These are phyloP conservation scores for Alternaria triticimaculans DNA, from an alignment of 2,329 filamentous ascomycete species.

Conservation along the genomic window DNA sequence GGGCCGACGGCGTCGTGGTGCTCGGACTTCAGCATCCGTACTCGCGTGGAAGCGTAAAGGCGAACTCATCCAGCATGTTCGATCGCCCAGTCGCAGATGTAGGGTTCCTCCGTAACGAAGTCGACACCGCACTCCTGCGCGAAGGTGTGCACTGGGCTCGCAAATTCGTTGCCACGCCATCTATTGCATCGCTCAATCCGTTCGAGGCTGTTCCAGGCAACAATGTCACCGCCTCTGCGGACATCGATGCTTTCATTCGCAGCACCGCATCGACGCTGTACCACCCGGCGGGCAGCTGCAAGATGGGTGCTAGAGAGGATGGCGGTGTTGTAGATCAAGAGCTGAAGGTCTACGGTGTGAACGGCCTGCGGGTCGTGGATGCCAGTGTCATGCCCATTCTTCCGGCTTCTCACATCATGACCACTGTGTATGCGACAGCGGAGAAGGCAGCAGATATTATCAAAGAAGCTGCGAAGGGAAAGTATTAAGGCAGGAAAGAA, in stretches of 20 bases:
- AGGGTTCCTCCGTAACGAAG: constrained; percentile 32
- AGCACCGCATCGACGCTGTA: constrained; percentile 22
- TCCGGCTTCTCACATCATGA: constrained; percentile 28
- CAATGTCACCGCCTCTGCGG: constrained; percentile 26
- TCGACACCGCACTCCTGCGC: constrained; percentile 28
- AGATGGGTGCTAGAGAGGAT: constrained; percentile 32
- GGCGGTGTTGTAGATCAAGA: constrained; percentile 37
- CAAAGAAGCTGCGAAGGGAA: not conserved
- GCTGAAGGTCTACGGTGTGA: constrained; percentile 36
- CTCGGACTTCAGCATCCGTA: constrained; percentile 33
- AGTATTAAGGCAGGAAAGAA: not conserved
- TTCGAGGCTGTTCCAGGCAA: constrained; percentile 28
- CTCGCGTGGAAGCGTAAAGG: constrained; percentile 34
- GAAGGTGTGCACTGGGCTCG: constrained; percentile 31
- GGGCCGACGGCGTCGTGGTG: constrained; percentile 22
- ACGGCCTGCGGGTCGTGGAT: constrained; percentile 27
- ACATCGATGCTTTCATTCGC: constrained; percentile 25
- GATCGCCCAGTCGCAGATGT: constrained; percentile 32
- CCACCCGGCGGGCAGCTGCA: constrained; percentile 35
- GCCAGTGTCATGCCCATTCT: constrained; percentile 27
- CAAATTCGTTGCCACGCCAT: constrained; percentile 12
- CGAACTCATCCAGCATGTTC: constrained; percentile 26
- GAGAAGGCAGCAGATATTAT: constrained; percentile 28
- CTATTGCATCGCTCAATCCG: constrained; percentile 25
- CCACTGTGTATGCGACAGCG: constrained; percentile 27